phyloP scores from a whole-genome alignment of 192 early-diverging fungal species.

The Backusella sp. region DNA sequence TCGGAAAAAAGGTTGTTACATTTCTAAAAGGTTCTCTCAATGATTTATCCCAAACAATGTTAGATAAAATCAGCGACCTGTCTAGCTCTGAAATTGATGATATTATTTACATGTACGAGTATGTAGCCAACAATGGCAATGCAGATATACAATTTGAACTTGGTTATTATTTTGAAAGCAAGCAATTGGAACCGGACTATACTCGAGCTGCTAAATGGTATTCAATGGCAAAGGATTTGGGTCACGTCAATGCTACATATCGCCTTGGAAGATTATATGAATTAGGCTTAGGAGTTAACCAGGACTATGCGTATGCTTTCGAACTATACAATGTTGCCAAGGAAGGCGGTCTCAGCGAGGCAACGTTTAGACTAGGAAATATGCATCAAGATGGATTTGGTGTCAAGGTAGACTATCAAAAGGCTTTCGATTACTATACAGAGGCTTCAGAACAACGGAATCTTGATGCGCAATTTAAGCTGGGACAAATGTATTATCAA shows the following conservation, averaged over 20 bases:
- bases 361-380: background rate
- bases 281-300: too few relatives aligned
- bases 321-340: background rate
- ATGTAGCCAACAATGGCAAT: background rate
- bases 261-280: too few relatives aligned
- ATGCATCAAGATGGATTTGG: background rate
- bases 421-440: background rate
- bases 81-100: background rate
- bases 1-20: background rate
- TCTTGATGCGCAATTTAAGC: background rate
- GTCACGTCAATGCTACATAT: background rate
- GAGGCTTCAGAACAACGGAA: background rate
- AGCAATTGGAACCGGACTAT: background rate
- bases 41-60: background rate
- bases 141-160: background rate
- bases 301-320: too few relatives aligned
- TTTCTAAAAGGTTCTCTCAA: background rate
- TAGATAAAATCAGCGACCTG: background rate
- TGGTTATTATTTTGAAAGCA: background rate
- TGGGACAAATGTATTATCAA: background rate
- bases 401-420: background rate
- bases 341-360: background rate
- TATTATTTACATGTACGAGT: background rate
- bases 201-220: background rate
- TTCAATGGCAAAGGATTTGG: background rate